Conservation (phyloP, 768 basidiomycete species). For the Podaxis sp. region DNA sequence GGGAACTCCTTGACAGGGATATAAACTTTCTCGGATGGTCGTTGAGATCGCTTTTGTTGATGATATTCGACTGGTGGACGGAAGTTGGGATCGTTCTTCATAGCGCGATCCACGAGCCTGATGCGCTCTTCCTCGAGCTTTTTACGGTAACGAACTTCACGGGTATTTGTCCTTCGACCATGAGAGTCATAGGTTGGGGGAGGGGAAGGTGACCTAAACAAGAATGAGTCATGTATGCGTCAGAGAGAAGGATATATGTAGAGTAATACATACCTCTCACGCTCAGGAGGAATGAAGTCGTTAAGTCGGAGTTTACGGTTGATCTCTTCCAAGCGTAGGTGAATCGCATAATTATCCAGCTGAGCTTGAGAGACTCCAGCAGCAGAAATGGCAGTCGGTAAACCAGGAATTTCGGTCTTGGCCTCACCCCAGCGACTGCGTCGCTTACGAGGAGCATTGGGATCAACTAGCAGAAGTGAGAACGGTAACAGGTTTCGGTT, state of each 20-base stretch:
- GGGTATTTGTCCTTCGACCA: slow-evolving; percentile 97
- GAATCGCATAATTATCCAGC: slow-evolving; percentile 97
- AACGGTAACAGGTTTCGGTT: slow-evolving; percentile 58
- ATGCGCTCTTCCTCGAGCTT: slow-evolving; percentile 93
- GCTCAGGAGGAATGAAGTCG: slow-evolving; percentile 93
- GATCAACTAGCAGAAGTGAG: slow-evolving; percentile 61
- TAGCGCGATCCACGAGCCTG: slow-evolving; percentile 89
- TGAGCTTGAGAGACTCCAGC: slow-evolving; percentile 94
- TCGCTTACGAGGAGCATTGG: slow-evolving; percentile 89
- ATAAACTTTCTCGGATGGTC: slow-evolving; percentile 97
- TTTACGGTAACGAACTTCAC: slow-evolving; percentile 97
- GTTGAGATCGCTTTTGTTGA: slow-evolving; percentile 89
- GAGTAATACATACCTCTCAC: slow-evolving; percentile 67
- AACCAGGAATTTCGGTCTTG: slow-evolving; percentile 85
- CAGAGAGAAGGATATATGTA: neutral
- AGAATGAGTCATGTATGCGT: slow-evolving; percentile 27
- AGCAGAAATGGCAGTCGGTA: slow-evolving; percentile 92
- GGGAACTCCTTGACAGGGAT: slow-evolving; percentile 99
- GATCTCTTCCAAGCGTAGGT: slow-evolving; percentile 95
- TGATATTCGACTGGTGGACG: slow-evolving; percentile 96
- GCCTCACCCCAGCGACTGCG: slow-evolving; percentile 98
- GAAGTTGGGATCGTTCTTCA: slow-evolving; percentile 98
- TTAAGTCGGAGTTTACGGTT: slow-evolving; percentile 92
- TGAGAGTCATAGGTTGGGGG: slow-evolving; percentile 97
- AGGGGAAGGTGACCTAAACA: slow-evolving; percentile 84